Evolutionary conservation across 1,139 yeast genomes (phyloP), one percentile per base, ranked within the genome.

Genomic region (Suhomyces bribrorum): DNA sequence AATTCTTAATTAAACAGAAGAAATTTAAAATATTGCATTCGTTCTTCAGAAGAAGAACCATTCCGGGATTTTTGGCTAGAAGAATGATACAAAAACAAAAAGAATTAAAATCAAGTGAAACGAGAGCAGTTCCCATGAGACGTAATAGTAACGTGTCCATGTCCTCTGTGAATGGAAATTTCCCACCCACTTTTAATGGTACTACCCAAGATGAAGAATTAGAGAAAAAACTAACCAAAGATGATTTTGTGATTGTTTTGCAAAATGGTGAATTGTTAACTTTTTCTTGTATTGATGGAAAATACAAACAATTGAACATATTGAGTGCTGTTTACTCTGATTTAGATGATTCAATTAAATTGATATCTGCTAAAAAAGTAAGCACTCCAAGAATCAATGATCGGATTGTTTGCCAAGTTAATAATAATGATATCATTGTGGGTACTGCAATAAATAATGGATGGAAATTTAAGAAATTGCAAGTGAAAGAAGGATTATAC

Each of bases 351-450:
- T 43, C 13, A 3, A 47, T 61, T 6, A 56, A 62, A 14, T 52
- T 83, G 11, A 63, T 68, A 2, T 68, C 81, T 2, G 81, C 83
- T 32, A 75, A 73, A 31, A 75, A 76, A 41, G 59, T 86, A 7
- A 57, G 73, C 5, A 83, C 95, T 0, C 90, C 95, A 3, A 72
- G 94, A 54, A 81, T 86, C 22, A 82, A 79, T 50, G 94, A 86
- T 55, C 69, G 92, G 46, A 65, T 86, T 25, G 77, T 86, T 2
- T 77, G 82, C 41, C 73, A 77, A 29, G 66, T 79, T 2, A 64
- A 62, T 16, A 69, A 70, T 38, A 79, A 76, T 14, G 76, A 75
- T 27, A 50, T 86, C 12, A 61, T 83, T 8, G 80, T 86, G 4
- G 83, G 84, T 1, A 77, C 86, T 0, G 80, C 74, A 6, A 72